phyloP scores from a whole-genome alignment of 2,329 filamentous ascomycete species.

The Alternaria burnsii region DNA sequence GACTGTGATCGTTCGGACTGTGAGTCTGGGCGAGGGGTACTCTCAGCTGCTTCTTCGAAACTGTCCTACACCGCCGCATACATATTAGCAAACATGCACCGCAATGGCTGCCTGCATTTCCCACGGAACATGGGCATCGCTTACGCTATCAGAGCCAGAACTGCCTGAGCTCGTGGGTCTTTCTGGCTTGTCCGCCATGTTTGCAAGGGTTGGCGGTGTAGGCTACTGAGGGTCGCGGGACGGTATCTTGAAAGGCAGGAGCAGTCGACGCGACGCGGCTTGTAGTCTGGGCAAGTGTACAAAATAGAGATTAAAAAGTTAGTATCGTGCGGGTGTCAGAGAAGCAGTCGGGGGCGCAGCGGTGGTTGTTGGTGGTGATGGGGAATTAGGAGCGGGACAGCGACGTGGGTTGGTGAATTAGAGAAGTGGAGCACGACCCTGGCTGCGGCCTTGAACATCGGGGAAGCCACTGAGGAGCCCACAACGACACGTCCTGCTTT shows the following conservation, averaged over 20 bases:
- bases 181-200: constrained; percentile 33
- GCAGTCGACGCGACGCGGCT: constrained; percentile 23
- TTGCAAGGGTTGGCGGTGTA: constrained; percentile 22
- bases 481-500: constrained; percentile 4
- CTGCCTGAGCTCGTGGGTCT: constrained; percentile 44
- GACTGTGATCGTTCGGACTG: constrained; percentile 48
- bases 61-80: constrained; percentile 64
- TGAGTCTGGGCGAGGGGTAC: constrained; percentile 52
- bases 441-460: constrained; percentile 12
- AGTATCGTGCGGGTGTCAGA: constrained; percentile 6
- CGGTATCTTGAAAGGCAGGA: constrained; percentile 22
- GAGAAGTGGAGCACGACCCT: constrained; percentile 20
- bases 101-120: neutral
- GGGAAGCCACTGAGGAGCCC: constrained; percentile 20
- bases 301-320: constrained; percentile 17
- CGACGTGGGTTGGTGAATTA: constrained; percentile 23
- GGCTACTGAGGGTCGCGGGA: constrained; percentile 16
- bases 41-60: constrained; percentile 83
- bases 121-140: constrained; percentile 5
- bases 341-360: neutral
- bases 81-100: constrained; percentile 21
- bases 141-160: constrained; percentile 44
- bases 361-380: constrained; percentile 10
- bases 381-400: constrained; percentile 21
- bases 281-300: constrained; percentile 1